phyloP scores from a whole-genome alignment of 306 rosid genomes.

The Prunus dulcis region DNA sequence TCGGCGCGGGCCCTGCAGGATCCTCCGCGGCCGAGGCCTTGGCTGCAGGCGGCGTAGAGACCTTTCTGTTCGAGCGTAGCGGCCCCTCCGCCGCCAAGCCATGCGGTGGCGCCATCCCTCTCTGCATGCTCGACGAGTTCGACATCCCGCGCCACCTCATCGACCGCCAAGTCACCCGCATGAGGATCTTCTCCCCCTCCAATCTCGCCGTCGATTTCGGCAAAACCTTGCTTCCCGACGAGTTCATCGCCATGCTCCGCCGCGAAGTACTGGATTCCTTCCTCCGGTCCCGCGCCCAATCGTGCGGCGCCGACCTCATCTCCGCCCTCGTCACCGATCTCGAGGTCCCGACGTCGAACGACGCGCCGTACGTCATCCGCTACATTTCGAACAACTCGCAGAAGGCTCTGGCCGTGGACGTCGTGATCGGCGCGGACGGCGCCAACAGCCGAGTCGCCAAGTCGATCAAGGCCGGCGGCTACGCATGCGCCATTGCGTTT shows the following conservation, averaged over 20 bases:
- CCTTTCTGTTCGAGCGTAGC: constrained; percentile 67
- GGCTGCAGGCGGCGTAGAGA: constrained; percentile 74
- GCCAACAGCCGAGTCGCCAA: constrained; percentile 85
- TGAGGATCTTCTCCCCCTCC: constrained; percentile 85
- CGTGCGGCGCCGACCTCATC: constrained; percentile 57
- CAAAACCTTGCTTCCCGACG: constrained; percentile 59
- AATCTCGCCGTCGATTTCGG: constrained; percentile 89
- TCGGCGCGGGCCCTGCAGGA: constrained; percentile 92
- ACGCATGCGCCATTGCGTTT: constrained; percentile 78
- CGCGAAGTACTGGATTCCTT: constrained; percentile 86
- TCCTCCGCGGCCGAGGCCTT: constrained; percentile 88
- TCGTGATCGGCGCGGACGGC: constrained; percentile 83
- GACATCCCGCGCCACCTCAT: constrained; percentile 68
- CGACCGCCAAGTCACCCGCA: constrained; percentile 71
- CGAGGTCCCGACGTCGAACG: constrained; percentile 40
- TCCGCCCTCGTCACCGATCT: constrained; percentile 61
- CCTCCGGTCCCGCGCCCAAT: constrained; percentile 73
- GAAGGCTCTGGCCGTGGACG: constrained; percentile 59
- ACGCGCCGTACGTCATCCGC: constrained; percentile 54
- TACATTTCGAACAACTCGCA: constrained; percentile 43
- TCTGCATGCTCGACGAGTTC: constrained; percentile 89
- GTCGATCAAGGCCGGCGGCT: constrained; percentile 66
- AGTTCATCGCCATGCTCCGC: constrained; percentile 92
- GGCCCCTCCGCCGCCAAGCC: constrained; percentile 69
- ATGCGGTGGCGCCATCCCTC: constrained; percentile 97